Conservation (phyloP, 106 monocot genomes). For the Dioscorea zingiberensis region DNA sequence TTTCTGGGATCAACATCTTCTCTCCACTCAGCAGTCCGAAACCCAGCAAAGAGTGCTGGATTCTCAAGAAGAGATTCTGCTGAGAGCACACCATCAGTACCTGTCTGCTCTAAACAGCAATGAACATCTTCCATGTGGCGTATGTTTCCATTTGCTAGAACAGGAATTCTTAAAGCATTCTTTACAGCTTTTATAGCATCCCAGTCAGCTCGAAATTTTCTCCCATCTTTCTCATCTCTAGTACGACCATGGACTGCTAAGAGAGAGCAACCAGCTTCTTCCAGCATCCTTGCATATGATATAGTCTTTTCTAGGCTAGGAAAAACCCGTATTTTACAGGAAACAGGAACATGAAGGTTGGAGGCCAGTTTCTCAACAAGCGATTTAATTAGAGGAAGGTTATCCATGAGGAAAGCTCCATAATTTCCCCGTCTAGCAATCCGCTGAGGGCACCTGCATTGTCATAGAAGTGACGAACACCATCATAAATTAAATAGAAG, state of each 20-base stretch:
- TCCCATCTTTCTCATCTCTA: conserved; percentile 90
- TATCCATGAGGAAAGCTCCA: conserved; percentile 97
- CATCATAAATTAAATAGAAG: too few relatives aligned
- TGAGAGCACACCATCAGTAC: conserved; percentile 84
- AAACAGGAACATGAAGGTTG: conserved; percentile 86
- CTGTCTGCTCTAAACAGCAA: conserved; percentile 65
- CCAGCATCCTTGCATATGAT: conserved; percentile 87
- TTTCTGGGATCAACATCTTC: conserved; percentile 17
- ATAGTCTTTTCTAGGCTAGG: conserved; percentile 73
- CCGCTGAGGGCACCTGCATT: conserved; percentile 83
- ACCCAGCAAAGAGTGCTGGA: conserved; percentile 91
- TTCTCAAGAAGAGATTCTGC: conserved; percentile 97
- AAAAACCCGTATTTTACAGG: conserved; percentile 89
- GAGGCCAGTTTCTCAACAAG: conserved; percentile 64
- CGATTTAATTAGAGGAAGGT: conserved; percentile 78
- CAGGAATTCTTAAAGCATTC: conserved; percentile 65
- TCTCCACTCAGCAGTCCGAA: conserved; percentile 54
- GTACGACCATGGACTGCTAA: conserved; percentile 96
- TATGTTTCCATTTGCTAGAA: conserved; percentile 96
- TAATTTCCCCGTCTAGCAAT: conserved; percentile 92
- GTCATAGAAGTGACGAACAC: not conserved
- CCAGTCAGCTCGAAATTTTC: conserved; percentile 92
- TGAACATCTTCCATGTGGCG: conserved; percentile 83
- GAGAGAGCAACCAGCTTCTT: conserved; percentile 94
- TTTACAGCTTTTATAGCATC: conserved; percentile 67